Evolutionary conservation across 495 filamentous ascomycete species (phyloP), one percentile per base, ranked within the genome.

Genomic region (Neurospora sp.): DNA sequence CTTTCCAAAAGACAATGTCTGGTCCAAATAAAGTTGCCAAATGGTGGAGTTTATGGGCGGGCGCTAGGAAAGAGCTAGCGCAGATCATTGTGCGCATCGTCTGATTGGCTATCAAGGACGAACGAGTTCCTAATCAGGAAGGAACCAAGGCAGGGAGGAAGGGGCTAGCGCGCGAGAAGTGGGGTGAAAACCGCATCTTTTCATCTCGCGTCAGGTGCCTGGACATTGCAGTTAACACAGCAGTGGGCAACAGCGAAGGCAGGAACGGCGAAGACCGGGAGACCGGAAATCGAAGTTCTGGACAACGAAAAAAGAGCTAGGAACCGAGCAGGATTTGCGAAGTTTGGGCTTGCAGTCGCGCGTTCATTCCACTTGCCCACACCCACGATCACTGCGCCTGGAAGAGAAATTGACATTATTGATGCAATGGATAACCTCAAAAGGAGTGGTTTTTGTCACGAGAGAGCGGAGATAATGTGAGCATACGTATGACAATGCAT

Each of bases 71-170:
- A 61, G 1, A 16, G 22, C 53, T 61, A 35, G 27, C 53, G 27
- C 14, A 65, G 53, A 65, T 65, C 53, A 8, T 18, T 20, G 8
- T 47, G 44, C n/a, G 9, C 6, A 18, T 18, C 12, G 7, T 65
- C 14, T 61, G 69, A 78, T 78, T 69, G 77, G 77, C 65, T 73
- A 44, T 18, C 53, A 5, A n/a, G 20, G 72, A 40, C 69, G 27
- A 38, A 20, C 39, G 59, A 72, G 70, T 77, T 78, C 77, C 77
- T 73, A 77, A 78, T 77, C 72, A 68, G 77, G 77, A 71, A 77
- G 77, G 77, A 74, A 70, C 53, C 53, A 42, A 14, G 37, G 41
- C 76, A 61, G 27, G 53, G 53, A 35, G 6, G 5, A 6, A 8
- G 27, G 53, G 53, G 53, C 14, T 35, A 31, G 53, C 22, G 7